Conservation (phyloP, 2,329 filamentous ascomycete species). For the Corniculantispora saksenae region DNA sequence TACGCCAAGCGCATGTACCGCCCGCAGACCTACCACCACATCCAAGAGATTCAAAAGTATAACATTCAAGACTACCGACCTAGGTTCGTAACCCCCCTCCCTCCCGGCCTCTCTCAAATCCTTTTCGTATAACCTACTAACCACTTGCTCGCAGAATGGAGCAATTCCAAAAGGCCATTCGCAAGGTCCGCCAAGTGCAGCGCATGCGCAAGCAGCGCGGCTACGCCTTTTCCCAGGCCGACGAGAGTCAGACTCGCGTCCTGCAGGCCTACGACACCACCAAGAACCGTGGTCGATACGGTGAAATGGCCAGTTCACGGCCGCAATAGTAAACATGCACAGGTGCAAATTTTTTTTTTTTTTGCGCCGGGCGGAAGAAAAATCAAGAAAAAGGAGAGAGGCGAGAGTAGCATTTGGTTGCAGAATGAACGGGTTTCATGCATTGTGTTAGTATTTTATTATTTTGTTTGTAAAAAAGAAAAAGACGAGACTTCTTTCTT, state of each 20-base stretch:
- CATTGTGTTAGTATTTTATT: conserved; percentile 13
- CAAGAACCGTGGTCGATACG: conserved; percentile 84
- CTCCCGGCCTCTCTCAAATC: not conserved
- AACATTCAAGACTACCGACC: conserved; percentile 99
- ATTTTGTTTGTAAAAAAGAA: not conserved
- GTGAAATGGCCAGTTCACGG: conserved; percentile 76
- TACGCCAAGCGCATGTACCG: conserved; percentile 97
- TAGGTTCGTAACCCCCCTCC: conserved; percentile 57
- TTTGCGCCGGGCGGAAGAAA: not conserved
- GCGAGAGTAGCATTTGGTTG: not conserved
- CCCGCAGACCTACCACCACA: conserved; percentile 94
- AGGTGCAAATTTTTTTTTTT: not conserved
- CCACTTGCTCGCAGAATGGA: conserved; percentile 71
- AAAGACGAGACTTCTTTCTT: not conserved
- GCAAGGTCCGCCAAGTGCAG: conserved; percentile 96
- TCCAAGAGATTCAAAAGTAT: conserved; percentile 99
- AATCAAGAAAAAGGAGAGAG: not conserved
- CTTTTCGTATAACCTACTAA: not conserved
- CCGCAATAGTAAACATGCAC: conserved; percentile 21
- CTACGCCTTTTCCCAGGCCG: conserved; percentile 96
- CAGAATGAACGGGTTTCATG: not conserved
- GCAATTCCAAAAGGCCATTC: conserved; percentile 98
- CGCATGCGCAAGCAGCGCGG: conserved; percentile 99
- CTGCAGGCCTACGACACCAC: conserved; percentile 98
- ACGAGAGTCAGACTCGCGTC: conserved; percentile 92